These are phyloP conservation scores for Fallopia convolvulus DNA, from an alignment of 148 eudicot species.

Conservation along the genomic window DNA sequence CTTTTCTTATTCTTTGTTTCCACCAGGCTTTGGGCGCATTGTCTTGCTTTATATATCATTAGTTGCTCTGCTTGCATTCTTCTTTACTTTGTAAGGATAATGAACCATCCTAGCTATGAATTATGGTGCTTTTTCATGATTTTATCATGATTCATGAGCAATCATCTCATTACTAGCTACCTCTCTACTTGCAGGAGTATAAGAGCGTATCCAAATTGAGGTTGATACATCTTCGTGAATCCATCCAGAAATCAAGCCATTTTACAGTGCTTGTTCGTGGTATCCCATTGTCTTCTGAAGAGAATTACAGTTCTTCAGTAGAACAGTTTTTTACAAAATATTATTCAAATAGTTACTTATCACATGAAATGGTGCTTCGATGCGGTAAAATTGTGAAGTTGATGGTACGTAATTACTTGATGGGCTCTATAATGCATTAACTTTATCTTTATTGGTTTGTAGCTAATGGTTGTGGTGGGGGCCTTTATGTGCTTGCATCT, in stretches of 20 bases:
- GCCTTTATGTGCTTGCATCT: background rate
- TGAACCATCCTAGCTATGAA: background rate
- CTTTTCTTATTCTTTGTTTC: constrained; percentile 14
- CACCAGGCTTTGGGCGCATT: constrained; percentile 92
- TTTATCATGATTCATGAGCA: background rate
- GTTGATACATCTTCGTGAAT: constrained; percentile 45
- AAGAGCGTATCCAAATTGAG: constrained; percentile 58
- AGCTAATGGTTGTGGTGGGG: background rate
- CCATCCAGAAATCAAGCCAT: constrained; percentile 43
- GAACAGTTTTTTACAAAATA: constrained; percentile 50
- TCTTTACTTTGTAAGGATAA: constrained; percentile 79
- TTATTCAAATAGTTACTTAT: constrained; percentile 62
- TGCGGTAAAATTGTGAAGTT: constrained; percentile 62
- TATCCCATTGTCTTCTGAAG: constrained; percentile 70
- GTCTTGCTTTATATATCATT: constrained; percentile 65
- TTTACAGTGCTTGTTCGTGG: constrained; percentile 88
- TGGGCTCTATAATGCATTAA: background rate
- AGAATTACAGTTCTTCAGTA: constrained; percentile 50
- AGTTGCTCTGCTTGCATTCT: constrained; percentile 74
- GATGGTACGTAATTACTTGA: constrained; percentile 44
- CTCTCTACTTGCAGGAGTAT: constrained; percentile 44
- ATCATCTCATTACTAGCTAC: constrained; percentile 5
- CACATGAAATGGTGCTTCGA: constrained; percentile 80
- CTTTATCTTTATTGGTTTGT: background rate
- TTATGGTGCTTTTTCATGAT: background rate